Base-by-base conservation (phyloP, 257 asterid species). In the Pogostemon cablin region DNA sequence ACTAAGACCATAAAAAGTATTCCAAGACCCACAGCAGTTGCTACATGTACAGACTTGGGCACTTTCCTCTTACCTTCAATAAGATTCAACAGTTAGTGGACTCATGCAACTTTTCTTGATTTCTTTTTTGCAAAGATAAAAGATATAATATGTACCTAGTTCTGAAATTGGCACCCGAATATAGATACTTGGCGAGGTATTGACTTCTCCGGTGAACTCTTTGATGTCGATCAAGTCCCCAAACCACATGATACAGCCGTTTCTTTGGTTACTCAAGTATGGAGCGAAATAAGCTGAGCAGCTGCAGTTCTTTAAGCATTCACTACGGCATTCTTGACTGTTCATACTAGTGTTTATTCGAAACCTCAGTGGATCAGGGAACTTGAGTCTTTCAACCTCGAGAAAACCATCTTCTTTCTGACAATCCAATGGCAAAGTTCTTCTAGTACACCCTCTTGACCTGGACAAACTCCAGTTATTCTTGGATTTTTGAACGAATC, bases 401-500 rank as follows among this genome's bases (percentile, higher is more conserved):
- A 59, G 4, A 25, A 71, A 71, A 3, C 75, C 75, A 5, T 71
- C 75, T 35, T 69, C 6, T 40, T 71, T 60, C 34, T 32, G 39
- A 37, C 75, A 71, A 48, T 48, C 53, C 17, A 35, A 3, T 9
- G 68, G 7, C 50, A 3, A 3, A 71, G 2, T 15, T 15, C 15
- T 8, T 60, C 68, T 49, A 47, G 34, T 34, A 37, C 89, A 79
- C 11, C 85, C 86, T 38, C 49, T 58, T 0, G 80, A 75, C 74
- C 82, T 63, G 11, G 38, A 35, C 5, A 64, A 10, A 9, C 71
- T 80, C 83, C 81, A 72, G 4, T 66, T 80, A 4, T 65, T 44
- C 8, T 17, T 58, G 37, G 68, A 67, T 71, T 70, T 79, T 0
- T 86, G 89, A 46, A 7, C 52, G 77, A 59, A 79, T 0, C 89